Evolutionary conservation across 768 basidiomycete genomes (phyloP), one percentile per base, ranked within the genome.

Genomic region (Tulasnella sp.): DNA sequence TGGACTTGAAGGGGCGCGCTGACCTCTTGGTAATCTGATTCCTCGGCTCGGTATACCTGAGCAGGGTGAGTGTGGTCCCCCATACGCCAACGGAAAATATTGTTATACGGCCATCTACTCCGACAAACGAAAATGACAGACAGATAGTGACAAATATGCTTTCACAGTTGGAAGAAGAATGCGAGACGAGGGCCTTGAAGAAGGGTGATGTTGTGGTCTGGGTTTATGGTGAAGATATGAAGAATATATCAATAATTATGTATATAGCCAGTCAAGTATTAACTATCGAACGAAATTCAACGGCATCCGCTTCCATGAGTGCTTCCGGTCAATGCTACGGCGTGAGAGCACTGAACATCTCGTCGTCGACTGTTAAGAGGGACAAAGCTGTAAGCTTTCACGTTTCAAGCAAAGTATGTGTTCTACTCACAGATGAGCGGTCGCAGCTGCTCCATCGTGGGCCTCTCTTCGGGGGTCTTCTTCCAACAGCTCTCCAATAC

Each of bases 401-500:
- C 22, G 72, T n/a, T 22, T 50, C 41, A 11, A 46, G n/a, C 9
- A n/a, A n/a, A 79, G 7, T 22, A 44, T 42, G 8, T 11, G 44
- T 28, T 28, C 22, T 11, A 54, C 79, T 80, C 44, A 80, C 79
- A 80, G 46, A 80, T 80, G 9, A 34, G 24, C 40, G 40, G 46
- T 18, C 24, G 34, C 42, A 80, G 40, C 40, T 72, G 34, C 37
- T 41, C 73, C 79, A 80, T 80, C 9, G 79, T 75, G 20, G 79
- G 79, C 31, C 79, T 8, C 50, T 73, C 79, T 12, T 48, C 44
- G 24, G 79, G 79, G 22, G 75, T 72, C 42, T 44, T 28, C 74
- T 60, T 80, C 79, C 79, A 80, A 48, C 79, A 80, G 31, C 72
- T 41, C 34, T 80, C 79, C 72, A 80, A 58, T 18, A 80, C 72